Base-by-base conservation (phyloP, 2,329 filamentous ascomycete genomes). In the Fusarium solani-melongenae region DNA sequence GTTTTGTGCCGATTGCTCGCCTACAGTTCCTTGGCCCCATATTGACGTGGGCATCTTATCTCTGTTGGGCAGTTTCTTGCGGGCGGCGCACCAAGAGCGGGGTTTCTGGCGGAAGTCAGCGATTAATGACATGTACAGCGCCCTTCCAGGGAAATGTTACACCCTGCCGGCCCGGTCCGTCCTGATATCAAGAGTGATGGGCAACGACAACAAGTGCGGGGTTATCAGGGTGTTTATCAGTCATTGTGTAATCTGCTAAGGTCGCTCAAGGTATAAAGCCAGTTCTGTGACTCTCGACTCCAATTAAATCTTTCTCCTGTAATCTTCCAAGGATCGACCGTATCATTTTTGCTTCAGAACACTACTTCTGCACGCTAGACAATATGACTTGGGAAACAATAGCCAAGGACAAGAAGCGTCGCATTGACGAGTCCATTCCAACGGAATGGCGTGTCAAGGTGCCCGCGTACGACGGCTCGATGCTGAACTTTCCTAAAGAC, bases 401-500 rank as follows among this genome's bases (percentile, higher is more conserved):
- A 27, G 69, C 62, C 14, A 44, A 64, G 9, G 69, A 69, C 7
- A 69, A 71, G 62, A 69, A 46, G 20, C 31, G 53, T 12, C 69
- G 69, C n/a, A 68, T 71, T 20, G 59, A 69, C 22, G 53, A 53
- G 44, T 41, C 58, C 17, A 64, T 71, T 20, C 67, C 67, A 2
- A 22, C 41, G 20, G 67, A 66, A 65, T 72, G 70, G 70, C 64
- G 62, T 6, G 29, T 72, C 10, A 41, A 66, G 27, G 12, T 22
- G 7, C 12, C 36, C 6, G 46, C 31, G 11, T 9, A 34, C 10
- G 36, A 44, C 41, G 53, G 15, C 58, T 70, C 67, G 15, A 58
- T 61, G 33, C 61, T 72, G n/a, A 27, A 49, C 4, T 56, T 60
- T 10, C 64, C 71, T 12, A 59, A 38, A 22, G 55, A 70, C 12